Conservation (phyloP, 2,329 filamentous ascomycete species). For the Biscogniauxia marginata region DNA sequence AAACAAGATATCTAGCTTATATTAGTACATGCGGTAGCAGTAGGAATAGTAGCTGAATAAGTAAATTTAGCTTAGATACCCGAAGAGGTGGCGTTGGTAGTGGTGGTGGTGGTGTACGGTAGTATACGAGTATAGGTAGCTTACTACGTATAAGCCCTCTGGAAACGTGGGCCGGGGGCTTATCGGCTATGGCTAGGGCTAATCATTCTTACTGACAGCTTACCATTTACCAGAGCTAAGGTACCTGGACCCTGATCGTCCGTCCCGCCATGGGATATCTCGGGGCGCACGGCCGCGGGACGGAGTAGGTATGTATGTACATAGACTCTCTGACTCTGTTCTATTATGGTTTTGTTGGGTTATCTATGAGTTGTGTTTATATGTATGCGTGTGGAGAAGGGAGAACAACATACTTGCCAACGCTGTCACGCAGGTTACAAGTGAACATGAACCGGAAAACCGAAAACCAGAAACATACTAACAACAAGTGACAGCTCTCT, state of each 20-base stretch:
- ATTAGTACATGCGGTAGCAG: background rate
- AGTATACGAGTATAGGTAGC: background rate
- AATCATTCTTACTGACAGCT: background rate
- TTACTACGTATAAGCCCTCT: background rate
- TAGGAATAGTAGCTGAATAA: no score
- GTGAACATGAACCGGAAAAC: no score
- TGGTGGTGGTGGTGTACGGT: background rate
- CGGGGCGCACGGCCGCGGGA: background rate
- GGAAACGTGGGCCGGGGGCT: background rate
- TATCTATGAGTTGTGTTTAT: background rate
- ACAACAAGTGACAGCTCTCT: no score
- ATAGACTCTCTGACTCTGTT: no score
- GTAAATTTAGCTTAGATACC: background rate
- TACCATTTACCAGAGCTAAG: background rate
- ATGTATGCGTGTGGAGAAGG: background rate
- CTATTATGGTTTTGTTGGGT: background rate
- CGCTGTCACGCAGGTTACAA: background rate
- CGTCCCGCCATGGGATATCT: background rate
- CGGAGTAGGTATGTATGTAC: no score
- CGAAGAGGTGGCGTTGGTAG: background rate
- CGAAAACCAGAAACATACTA: background rate
- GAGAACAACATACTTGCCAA: background rate
- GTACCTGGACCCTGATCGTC: background rate
- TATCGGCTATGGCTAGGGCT: background rate
- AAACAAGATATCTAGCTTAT: background rate